Base-by-base conservation (phyloP, 305 asterid genomes). In the Andrographis paniculata region DNA sequence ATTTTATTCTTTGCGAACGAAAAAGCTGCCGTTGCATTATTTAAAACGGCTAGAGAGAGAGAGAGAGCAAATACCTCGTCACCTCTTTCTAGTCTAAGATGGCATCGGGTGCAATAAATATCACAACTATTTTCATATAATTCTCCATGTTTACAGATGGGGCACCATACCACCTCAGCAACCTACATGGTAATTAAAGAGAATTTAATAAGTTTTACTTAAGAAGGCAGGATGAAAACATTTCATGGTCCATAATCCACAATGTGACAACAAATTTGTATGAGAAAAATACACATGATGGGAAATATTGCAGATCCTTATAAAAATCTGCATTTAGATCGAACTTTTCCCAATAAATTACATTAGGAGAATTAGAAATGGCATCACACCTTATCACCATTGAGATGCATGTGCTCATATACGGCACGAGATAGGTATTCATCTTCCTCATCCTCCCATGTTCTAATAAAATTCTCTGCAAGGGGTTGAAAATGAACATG, bases 371-470 rank as follows among this genome's bases (percentile, higher is more conserved):
- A 46, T 21, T 38, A 43, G 12, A 44, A 50, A 39, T 50, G 39
- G 46, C 56, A 61, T 44, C 66, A 76, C 68, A 86, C 95, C 93
- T 80, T 63, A 45, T 82, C 77, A 44, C 41, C 52, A 53, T 69
- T 77, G 49, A 91, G 87, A 57, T 75, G 84, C 96, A 91, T 82
- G 70, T 86, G 84, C 60, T 82, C 74, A 37, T 74, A 80, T 17
- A 83, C 87, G 50, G 70, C 60, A 53, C 68, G 76, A 59, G 98
- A 77, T 70, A 91, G 67, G 70, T 80, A 82, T 41, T 86, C 89
- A 44, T 91, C 95, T 78, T 89, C 93, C 64, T 80, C 96, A 58
- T 91, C 94, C 58, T 86, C 96, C 94, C 94, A 86, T 52, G 73
- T 62, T 52, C 36, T 28, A 56, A 50, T 48, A 38, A 9, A 50